Base-by-base conservation (phyloP, 768 basidiomycete species). In the Podaxis sp. region DNA sequence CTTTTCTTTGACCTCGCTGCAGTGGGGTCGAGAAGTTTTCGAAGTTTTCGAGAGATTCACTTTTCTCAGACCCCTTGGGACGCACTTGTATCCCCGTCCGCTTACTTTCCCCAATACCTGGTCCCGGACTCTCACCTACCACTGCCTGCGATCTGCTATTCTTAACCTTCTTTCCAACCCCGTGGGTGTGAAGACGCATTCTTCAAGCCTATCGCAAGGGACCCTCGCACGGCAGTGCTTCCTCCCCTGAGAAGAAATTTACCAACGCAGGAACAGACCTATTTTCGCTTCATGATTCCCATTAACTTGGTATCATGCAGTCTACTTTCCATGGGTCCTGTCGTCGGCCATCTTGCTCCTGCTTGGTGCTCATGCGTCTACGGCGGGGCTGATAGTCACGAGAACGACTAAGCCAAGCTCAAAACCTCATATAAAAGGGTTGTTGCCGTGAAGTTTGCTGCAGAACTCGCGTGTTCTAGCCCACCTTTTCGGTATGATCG, bases 161-260 rank as follows among this genome's bases (percentile, higher is more conserved):
- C 49, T 50, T 50, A 25, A 27, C 11, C 15, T 46, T 27, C 19
- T 15, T 50, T 25, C 49, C 49, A 24, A 27, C 49, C 12, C 55
- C 33, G 22, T 57, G 38, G 27, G 55, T 46, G 19, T 25, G 22
- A 43, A 17, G 13, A 7, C 19, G 37, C 19, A 40, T 43, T 13
- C 38, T 13, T 19, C 37, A 52, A 15, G 57, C 24, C 50, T 25
- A 59, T 40, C 50, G 19, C 47, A 25, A 27, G 15, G 46, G 22
- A 51, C 24, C 58, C 47, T 59, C 58, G 22, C 58, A 59, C 58
- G 58, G 19, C 49, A 7, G 19, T 24, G 49, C 58, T 59, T 59
- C 58, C n/a, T 38, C 24, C 15, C 24, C 47, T 59, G 58, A 49
- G 58, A 51, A 51, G 4, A 24, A 12, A 2, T 4, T 22, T 27